These are phyloP conservation scores for Trichosporon ovoides DNA, from an alignment of 1,284 basidiomycete species.

Conservation along the genomic window DNA sequence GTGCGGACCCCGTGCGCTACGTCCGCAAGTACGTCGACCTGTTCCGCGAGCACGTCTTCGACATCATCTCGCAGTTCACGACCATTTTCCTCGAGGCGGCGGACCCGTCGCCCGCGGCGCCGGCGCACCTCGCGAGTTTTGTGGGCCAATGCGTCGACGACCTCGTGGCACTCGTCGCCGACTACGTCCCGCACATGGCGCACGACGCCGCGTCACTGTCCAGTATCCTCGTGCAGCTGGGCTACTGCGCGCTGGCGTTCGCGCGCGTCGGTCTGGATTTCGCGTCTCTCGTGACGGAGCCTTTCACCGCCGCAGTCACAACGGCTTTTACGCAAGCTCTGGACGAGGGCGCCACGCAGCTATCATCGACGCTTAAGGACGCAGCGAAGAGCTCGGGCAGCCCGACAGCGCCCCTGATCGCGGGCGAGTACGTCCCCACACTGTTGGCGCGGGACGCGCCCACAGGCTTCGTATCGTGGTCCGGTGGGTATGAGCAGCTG, in stretches of 20 bases:
- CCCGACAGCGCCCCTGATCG: constrained; percentile 37
- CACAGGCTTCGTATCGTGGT: constrained; percentile 13
- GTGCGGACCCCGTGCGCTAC: constrained; percentile 66
- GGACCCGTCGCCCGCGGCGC: constrained; percentile 18
- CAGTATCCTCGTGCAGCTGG: constrained; percentile 81
- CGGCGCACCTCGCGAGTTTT: constrained; percentile 58
- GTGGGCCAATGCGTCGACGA: constrained; percentile 55
- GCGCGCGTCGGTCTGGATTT: constrained; percentile 87
- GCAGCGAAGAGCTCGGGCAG: constrained; percentile 23
- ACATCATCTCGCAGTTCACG: constrained; percentile 81
- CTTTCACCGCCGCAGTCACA: constrained; percentile 61
- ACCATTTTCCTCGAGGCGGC: constrained; percentile 74
- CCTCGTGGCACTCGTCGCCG: constrained; percentile 52
- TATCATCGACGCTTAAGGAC: constrained; percentile 27
- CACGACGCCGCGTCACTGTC: constrained; percentile 64
- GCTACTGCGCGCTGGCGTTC: constrained; percentile 87
- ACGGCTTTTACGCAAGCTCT: constrained; percentile 51
- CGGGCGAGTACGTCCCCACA: constrained; percentile 31
- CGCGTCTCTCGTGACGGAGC: constrained; percentile 58
- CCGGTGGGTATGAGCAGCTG: constrained; percentile 6
- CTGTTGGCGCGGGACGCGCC: constrained; percentile 23
- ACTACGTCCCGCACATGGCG: constrained; percentile 51
- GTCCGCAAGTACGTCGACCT: constrained; percentile 81
- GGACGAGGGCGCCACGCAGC: constrained; percentile 42
- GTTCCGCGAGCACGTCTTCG: constrained; percentile 87